Conservation (phyloP, 306 rosid species). For the Herpetospermum pedunculosum region DNA sequence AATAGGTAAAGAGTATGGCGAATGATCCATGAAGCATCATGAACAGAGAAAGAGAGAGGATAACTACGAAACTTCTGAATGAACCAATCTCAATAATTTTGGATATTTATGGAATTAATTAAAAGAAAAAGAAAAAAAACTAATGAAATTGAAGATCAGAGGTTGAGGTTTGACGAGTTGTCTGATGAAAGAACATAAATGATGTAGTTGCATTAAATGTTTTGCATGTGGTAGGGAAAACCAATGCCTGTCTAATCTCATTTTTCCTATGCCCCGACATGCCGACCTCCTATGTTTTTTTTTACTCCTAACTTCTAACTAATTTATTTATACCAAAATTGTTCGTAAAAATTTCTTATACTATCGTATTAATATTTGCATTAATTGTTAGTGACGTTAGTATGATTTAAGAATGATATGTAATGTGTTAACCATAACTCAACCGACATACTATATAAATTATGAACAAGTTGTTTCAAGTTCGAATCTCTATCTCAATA, state of each 20-base stretch:
- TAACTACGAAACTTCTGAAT: not conserved
- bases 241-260: not conserved
- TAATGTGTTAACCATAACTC: no score
- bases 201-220: not conserved
- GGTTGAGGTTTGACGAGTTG: conserved; percentile 5
- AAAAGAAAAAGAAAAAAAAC: no score
- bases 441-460: no score
- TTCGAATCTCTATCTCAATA: no score
- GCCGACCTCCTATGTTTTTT: not conserved
- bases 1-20: not conserved
- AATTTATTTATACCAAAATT: no score
- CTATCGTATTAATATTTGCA: no score
- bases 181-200: not conserved
- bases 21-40: not conserved
- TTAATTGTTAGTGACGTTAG: no score
- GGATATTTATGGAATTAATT: not conserved
- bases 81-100: not conserved
- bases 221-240: not conserved
- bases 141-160: not conserved
- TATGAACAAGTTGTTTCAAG: no score
- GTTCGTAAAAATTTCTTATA: no score
- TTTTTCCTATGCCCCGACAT: not conserved
- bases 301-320: no score
- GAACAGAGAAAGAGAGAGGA: not conserved
- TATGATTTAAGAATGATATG: no score